These are phyloP conservation scores for Xylaria multiplex DNA, from an alignment of 2,329 filamentous ascomycete species.

Conservation along the genomic window DNA sequence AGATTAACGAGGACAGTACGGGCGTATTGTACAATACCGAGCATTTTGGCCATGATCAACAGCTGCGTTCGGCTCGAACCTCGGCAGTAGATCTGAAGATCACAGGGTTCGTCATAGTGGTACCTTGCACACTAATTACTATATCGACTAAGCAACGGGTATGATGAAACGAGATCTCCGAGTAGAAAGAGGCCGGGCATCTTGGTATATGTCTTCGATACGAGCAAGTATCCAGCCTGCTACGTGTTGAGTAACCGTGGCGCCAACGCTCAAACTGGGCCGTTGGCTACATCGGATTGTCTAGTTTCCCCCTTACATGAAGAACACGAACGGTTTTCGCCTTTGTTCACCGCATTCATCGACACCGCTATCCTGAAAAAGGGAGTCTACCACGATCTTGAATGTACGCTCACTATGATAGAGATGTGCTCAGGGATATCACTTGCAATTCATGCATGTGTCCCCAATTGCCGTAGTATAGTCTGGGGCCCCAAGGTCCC, in stretches of 20 bases:
- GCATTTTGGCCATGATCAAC: background rate
- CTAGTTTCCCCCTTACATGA: too few species aligned
- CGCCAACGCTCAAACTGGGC: background rate
- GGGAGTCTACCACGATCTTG: too few species aligned
- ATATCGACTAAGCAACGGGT: background rate
- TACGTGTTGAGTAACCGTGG: background rate
- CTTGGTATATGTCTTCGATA: constrained; percentile 7
- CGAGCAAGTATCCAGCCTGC: background rate
- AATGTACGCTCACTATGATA: too few species aligned
- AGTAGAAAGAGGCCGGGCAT: background rate
- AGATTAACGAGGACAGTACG: background rate
- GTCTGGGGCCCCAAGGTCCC: constrained; percentile 24
- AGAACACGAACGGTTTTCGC: too few species aligned
- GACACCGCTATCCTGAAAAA: background rate
- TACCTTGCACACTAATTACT: too few species aligned
- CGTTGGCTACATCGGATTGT: too few species aligned
- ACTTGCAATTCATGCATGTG: constrained; percentile 9
- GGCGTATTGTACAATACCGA: background rate
- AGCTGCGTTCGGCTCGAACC: background rate
- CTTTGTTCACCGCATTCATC: background rate
- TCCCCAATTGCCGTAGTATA: constrained; percentile 3
- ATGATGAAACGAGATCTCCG: background rate
- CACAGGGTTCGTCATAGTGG: background rate
- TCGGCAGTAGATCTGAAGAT: constrained; percentile 1
- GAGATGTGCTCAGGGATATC: constrained; percentile 1